Evolutionary conservation across 768 basidiomycete species (phyloP).

Genomic region (Nidula microcarpa): DNA sequence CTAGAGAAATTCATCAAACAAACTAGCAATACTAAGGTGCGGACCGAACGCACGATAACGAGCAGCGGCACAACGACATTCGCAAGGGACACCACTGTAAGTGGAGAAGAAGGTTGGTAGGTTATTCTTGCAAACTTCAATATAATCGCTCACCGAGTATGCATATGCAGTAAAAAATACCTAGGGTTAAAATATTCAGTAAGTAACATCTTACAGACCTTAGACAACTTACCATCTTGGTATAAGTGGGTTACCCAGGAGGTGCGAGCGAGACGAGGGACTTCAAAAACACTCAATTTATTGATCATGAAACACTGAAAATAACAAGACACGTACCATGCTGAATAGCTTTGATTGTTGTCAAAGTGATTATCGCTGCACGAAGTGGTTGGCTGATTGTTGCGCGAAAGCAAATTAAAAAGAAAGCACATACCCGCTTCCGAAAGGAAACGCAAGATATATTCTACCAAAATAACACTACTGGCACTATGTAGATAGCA

Average conservation of each 20-base stretch:
- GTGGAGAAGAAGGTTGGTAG: background rate
- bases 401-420: background rate
- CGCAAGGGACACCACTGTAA: background rate
- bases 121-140: background rate
- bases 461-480: background rate
- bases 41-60: background rate
- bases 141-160: background rate
- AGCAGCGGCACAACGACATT: background rate
- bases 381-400: background rate
- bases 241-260: conserved; percentile 7
- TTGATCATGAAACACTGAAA: background rate
- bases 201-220: background rate
- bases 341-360: background rate
- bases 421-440: background rate
- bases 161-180: conserved; percentile 1
- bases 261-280: background rate
- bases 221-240: background rate
- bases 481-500: background rate
- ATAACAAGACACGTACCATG: background rate
- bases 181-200: background rate
- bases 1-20: background rate
- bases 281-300: background rate
- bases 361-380: background rate
- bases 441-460: background rate
- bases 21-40: background rate